Evolutionary conservation across 148 eudicot species (phyloP).

Genomic region (Rhododendron kiyosumense): DNA sequence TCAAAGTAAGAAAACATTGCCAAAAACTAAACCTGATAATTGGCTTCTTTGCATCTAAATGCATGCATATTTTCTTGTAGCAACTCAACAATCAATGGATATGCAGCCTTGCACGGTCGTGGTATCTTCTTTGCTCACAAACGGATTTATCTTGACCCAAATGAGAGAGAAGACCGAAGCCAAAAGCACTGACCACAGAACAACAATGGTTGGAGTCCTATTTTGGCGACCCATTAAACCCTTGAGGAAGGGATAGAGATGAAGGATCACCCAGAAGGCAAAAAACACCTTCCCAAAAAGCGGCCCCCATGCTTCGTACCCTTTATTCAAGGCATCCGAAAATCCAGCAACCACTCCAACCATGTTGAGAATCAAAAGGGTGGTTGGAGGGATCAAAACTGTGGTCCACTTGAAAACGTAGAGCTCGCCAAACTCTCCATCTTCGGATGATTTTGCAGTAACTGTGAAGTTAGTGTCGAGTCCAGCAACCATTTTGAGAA

Average conservation of each 20-base stretch:
- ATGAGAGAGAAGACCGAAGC: conserved; percentile 98
- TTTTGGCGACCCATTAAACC: conserved; percentile 98
- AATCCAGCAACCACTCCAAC: conserved; percentile 96
- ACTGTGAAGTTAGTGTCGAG: conserved; percentile 95
- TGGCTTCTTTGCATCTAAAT: not conserved
- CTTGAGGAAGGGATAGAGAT: conserved; percentile 91
- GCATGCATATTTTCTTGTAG: not conserved
- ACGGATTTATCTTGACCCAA: conserved; percentile 97
- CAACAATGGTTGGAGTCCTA: conserved; percentile 89
- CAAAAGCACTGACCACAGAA: conserved; percentile 87
- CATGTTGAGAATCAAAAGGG: conserved; percentile 72
- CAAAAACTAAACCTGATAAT: not conserved
- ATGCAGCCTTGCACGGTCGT: conserved; percentile 56
- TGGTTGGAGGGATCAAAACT: conserved; percentile 90
- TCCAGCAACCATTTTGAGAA: conserved; percentile 85
- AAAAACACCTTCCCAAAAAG: conserved; percentile 89
- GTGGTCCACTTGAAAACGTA: conserved; percentile 95
- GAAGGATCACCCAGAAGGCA: conserved; percentile 90
- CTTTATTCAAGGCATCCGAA: conserved; percentile 84
- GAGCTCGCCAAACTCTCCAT: conserved; percentile 81
- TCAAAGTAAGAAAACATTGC: not conserved
- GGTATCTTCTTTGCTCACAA: conserved; percentile 47
- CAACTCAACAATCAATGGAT: conserved; percentile 68
- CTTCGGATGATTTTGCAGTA: conserved; percentile 81
- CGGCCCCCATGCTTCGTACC: conserved; percentile 97